Conservation (phyloP, 768 basidiomycete species). For the Russula sp. region DNA sequence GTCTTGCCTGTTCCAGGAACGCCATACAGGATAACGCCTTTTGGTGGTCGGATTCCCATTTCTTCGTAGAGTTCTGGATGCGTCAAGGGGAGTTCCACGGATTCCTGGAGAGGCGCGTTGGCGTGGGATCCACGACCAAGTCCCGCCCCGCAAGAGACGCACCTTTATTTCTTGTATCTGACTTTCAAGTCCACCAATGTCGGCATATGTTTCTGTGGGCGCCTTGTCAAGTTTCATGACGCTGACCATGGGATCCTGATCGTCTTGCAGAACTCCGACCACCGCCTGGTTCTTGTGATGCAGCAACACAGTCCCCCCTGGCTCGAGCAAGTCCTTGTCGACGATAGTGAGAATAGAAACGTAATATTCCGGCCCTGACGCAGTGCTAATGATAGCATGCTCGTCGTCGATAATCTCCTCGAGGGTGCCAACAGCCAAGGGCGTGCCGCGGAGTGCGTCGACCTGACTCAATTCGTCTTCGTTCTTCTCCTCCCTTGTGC, state of each 20-base stretch:
- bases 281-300: conserved; percentile 96
- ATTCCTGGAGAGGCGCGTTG: conserved; percentile 56
- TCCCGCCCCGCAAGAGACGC: conserved; percentile 19
- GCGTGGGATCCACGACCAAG: background rate
- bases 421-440: conserved; percentile 97
- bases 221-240: conserved; percentile 99
- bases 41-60: conserved; percentile 99
- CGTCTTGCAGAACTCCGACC: conserved; percentile 93
- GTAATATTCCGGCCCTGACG: conserved; percentile 93
- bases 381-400: conserved; percentile 96
- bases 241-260: conserved; percentile 91
- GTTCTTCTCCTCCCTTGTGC: conserved; percentile 88
- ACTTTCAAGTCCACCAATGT: conserved; percentile 92
- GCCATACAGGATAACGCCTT: conserved; percentile 98
- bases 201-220: conserved; percentile 97
- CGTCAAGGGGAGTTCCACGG: conserved; percentile 93
- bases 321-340: conserved; percentile 96
- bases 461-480: conserved; percentile 92
- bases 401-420: conserved; percentile 98
- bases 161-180: conserved; percentile 99
- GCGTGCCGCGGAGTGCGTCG: conserved; percentile 89
- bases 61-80: conserved; percentile 99
- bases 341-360: conserved; percentile 97
- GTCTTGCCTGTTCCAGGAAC: conserved; percentile 99
- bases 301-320: conserved; percentile 88